Evolutionary conservation across 352 stramenopile genomes (phyloP).

Genomic region (Phytophthora foliorum): DNA sequence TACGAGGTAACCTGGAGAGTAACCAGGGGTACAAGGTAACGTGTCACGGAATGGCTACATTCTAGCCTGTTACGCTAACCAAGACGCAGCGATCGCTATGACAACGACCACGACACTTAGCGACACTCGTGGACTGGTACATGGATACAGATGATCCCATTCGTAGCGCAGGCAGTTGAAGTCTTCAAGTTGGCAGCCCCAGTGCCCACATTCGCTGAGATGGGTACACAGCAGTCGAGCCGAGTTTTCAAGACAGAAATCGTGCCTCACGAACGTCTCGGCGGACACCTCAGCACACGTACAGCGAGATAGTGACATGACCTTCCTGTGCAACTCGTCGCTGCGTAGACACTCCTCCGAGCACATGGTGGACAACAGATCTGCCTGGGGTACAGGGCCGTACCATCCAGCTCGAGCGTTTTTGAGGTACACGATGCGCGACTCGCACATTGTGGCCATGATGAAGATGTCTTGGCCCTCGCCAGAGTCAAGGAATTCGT

Average conservation of each 20-base stretch:
- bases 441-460: conserved; percentile 77
- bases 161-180: conserved; percentile 94
- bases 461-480: conserved; percentile 78
- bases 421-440: conserved; percentile 79
- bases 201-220: conserved; percentile 89
- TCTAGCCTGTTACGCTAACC: conserved; percentile 41
- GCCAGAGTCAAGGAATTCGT: conserved; percentile 62
- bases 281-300: conserved; percentile 86
- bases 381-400: conserved; percentile 67
- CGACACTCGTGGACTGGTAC: conserved; percentile 24
- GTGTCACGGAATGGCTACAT: background rate
- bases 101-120: conserved; percentile 18
- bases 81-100: conserved; percentile 25
- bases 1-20: conserved; percentile 15
- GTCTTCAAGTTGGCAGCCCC: conserved; percentile 87
- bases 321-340: conserved; percentile 80
- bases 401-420: conserved; percentile 63
- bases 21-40: conserved; percentile 29
- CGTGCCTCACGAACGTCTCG: conserved; percentile 65
- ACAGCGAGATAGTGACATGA: conserved; percentile 81
- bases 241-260: conserved; percentile 88
- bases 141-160: conserved; percentile 82
- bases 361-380: conserved; percentile 88
- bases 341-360: conserved; percentile 84
- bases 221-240: conserved; percentile 86